Base-by-base conservation (phyloP, 2,329 filamentous ascomycete species). In the Bipolaris cookei region DNA sequence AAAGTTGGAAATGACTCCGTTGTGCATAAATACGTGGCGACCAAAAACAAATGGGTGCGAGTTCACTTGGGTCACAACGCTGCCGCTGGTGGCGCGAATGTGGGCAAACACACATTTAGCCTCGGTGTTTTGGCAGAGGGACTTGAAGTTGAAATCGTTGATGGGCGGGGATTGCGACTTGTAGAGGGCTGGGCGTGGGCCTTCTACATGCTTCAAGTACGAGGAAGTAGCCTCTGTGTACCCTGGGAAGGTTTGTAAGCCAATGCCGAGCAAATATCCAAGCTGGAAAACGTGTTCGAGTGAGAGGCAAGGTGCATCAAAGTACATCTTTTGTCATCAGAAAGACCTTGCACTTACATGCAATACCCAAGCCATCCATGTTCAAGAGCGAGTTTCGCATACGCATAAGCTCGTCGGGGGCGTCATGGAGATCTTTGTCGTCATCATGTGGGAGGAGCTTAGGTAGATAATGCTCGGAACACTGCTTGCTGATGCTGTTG, bases 21-120 rank as follows among this genome's bases (percentile, higher is more conserved):
- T 85, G 73, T 85, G 83, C 83, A 85, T 84, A 66, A 84, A 81
- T 7, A 77, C 75, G 59, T 84, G 81, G 35, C 82, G 74, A 13
- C 83, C 83, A 50, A 84, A 85, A 28, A 81, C 76, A 66, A 85
- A 85, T 4, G 83, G 83, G 58, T 85, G 83, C 42, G 80, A 82
- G 69, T 85, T 85, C 18, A 82, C 79, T 14, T 77, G 75, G 1
- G 80, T 78, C 23, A 84, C 80, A 1, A 80, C 74, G 5, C 77
- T 81, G 0, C 79, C 81, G 6, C 78, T 81, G 3, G 78, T 79
- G 8, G 82, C 82, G 7, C 83, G 78, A 55, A 85, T 84, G 63
- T 85, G 83, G 0, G 81, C 82, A 42, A 85, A 81, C 23, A 80
- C 74, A n/a, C 79, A 80, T 18, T 77, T 75, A 0, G 79, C 80